Conservation (phyloP, 2,329 filamentous ascomycete genomes). For the Sclerotinia minor region DNA sequence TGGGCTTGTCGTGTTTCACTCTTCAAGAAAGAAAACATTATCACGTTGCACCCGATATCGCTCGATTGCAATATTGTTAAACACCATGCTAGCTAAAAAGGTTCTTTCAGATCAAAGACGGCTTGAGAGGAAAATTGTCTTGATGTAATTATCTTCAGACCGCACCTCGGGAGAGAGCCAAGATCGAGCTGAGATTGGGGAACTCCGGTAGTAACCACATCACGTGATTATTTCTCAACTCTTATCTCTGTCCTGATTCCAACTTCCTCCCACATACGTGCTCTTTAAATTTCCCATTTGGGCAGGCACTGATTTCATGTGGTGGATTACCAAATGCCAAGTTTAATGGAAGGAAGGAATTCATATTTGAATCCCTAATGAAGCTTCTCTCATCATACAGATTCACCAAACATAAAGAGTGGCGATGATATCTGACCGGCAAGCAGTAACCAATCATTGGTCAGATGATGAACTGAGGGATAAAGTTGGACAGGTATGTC, state of each 20-base stretch:
- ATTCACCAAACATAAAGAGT: not conserved
- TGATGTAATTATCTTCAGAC: constrained; percentile 3
- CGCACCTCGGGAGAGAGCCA: not conserved
- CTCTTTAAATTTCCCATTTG: not conserved
- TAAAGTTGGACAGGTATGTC: constrained; percentile 37
- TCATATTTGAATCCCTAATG: not conserved
- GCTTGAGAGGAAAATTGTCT: not conserved
- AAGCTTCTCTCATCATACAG: not conserved
- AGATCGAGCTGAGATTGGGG: not conserved
- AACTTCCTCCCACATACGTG: not conserved
- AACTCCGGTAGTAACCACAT: not conserved
- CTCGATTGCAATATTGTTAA: not conserved
- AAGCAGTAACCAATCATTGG: constrained; percentile 23
- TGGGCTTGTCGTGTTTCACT: constrained; percentile 17
- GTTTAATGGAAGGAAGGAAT: not conserved
- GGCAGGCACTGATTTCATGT: not conserved
- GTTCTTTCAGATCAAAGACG: not conserved
- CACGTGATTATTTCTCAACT: not conserved
- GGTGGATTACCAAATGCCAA: not conserved
- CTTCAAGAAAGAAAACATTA: not conserved
- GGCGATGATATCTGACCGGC: not conserved
- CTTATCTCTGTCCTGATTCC: not conserved
- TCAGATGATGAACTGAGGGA: constrained; percentile 34
- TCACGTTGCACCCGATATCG: constrained; percentile 1
- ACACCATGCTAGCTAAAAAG: not conserved